These are phyloP conservation scores for Solanum clarkiae DNA, from an alignment of 257 asterid species.

Conservation along the genomic window DNA sequence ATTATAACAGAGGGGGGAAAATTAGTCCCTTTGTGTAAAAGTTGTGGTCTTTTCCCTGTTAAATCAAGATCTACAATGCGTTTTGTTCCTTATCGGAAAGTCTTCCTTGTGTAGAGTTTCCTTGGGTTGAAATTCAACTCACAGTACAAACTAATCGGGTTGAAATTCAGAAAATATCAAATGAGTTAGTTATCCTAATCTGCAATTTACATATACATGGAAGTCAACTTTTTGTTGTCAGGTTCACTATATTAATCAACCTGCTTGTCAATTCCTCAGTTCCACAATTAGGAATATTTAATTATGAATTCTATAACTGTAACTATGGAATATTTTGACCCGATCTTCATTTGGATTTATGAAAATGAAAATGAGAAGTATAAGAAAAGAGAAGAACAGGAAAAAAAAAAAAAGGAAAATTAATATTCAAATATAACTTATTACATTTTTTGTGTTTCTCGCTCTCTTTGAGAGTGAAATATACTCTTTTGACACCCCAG, in stretches of 20 bases:
- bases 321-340: neutral
- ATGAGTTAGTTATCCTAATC: neutral
- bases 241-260: neutral
- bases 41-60: neutral
- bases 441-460: neutral
- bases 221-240: neutral
- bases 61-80: neutral
- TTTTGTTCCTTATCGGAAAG: neutral
- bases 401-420: neutral
- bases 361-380: neutral
- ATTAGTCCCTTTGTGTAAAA: neutral
- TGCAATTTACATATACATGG: neutral
- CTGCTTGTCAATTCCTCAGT: neutral
- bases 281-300: neutral
- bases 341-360: neutral
- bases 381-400: neutral
- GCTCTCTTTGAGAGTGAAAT: neutral
- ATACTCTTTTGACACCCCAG: neutral
- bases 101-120: neutral
- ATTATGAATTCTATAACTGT: neutral
- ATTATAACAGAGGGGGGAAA: neutral
- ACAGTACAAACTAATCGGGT: neutral
- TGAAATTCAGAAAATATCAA: neutral
- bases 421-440: no score
- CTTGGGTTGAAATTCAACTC: neutral